Base-by-base conservation (phyloP, 2,329 filamentous ascomycete genomes). In the Ophiocordyceps australis region DNA sequence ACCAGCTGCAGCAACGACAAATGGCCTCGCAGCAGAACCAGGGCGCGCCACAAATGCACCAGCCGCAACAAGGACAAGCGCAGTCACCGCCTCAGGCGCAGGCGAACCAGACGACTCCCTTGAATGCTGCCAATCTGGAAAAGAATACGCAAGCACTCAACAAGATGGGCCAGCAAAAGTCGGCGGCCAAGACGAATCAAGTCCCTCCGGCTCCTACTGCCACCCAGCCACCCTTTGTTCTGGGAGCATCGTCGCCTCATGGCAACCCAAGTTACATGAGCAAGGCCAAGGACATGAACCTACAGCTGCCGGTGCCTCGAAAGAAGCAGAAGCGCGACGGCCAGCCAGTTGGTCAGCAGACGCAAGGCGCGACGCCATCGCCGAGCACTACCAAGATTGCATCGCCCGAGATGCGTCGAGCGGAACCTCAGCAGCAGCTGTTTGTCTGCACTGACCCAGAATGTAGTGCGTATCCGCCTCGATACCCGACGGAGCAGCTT, bases 131-230 rank as follows among this genome's bases (percentile, higher is more conserved):
- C 18, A 64, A 63, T 32, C 39, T 65, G 22, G 59, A 62, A 35
- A 65, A 65, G 39, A 59, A 65, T 35, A 50, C 54, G 3, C 55
- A 62, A 31, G 53, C 53, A 5, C 42, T 57, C 29, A 60, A 41
- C 35, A 62, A 65, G 32, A 45, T 52, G 35, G 56, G 56, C 28
- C 37, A 39, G 25, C 39, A 47, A 14, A 53, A 50, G 30, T 29
- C 31, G 15, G 27, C 35, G 18, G 59, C 52, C 41, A 65, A 62
- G 39, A 47, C 47, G 7, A 53, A 50, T 7, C 57, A 63, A 32
- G 47, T 60, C 1, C 65, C 67, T 4, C 55, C 64, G 9, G 65
- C 69, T 8, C 67, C 69, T 11, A 73, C 64, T 0, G 59, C 59
- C 2, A 39, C 58, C 10, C 64, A 70, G 33, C 59, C 66, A 11